Evolutionary conservation across 371 early-diverging fungal genomes (phyloP).

Genomic region (Catenaria anguillulae): DNA sequence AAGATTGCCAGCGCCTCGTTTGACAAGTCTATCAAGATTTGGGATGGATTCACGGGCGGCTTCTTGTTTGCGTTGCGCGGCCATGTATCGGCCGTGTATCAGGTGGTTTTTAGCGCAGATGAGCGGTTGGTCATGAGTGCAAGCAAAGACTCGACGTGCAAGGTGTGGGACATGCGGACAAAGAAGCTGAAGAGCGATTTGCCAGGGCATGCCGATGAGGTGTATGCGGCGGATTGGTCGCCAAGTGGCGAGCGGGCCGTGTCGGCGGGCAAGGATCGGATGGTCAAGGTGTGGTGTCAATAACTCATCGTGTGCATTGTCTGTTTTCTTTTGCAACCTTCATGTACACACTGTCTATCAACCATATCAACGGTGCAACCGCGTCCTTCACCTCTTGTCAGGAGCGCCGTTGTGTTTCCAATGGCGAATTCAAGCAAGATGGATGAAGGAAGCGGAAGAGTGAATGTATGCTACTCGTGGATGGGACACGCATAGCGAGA

Average conservation of each 20-base stretch:
- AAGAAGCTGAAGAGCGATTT: constrained; percentile 74
- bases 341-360: no score
- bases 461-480: no score
- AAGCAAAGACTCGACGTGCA: constrained; percentile 85
- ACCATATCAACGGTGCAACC: no score
- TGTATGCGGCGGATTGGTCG: constrained; percentile 91
- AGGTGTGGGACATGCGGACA: constrained; percentile 82
- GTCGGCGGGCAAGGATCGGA: constrained; percentile 84
- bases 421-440: no score
- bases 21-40: constrained; percentile 94
- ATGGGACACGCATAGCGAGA: no score
- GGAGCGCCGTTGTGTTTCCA: no score
- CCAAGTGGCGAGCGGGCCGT: constrained; percentile 80
- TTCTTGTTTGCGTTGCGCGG: constrained; percentile 83
- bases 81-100: constrained; percentile 88
- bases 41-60: constrained; percentile 78
- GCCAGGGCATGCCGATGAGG: constrained; percentile 92
- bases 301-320: no score
- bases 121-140: constrained; percentile 73
- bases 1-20: constrained; percentile 89
- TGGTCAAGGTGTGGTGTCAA: constrained; percentile 50
- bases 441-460: no score
- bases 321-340: no score
- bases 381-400: no score
- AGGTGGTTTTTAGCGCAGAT: constrained; percentile 84